Conservation (phyloP, 176 grass and related monocot species). For the Secale cereale region DNA sequence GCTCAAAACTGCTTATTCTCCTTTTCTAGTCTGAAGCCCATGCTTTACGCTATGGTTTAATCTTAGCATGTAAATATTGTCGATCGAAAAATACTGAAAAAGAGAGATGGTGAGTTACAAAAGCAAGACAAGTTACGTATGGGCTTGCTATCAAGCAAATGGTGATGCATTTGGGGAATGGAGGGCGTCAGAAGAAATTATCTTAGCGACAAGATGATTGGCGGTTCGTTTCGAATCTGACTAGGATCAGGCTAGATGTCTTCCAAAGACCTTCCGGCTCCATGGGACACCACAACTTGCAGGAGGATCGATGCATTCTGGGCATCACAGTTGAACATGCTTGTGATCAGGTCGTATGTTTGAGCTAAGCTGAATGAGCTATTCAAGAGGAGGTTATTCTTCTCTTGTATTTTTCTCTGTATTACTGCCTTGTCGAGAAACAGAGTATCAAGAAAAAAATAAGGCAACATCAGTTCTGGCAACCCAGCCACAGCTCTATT, state of each 20-base stretch:
- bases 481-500: too few relatives aligned
- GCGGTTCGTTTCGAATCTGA: neutral
- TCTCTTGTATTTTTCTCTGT: too few relatives aligned
- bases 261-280: neutral
- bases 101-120: neutral
- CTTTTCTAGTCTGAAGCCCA: neutral
- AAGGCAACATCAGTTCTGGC: too few relatives aligned
- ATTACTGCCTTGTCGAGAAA: too few relatives aligned
- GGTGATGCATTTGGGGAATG: neutral
- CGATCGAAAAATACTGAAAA: neutral
- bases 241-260: neutral
- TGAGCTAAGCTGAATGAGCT: too few relatives aligned
- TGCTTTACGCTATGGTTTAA: neutral
- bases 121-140: neutral
- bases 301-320: neutral
- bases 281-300: neutral
- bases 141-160: neutral
- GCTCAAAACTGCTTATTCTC: neutral
- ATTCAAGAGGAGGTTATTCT: too few relatives aligned
- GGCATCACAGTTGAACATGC: neutral
- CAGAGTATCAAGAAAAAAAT: too few relatives aligned
- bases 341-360: neutral
- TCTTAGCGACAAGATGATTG: neutral
- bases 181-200: neutral
- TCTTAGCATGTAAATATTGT: neutral